Conservation (phyloP, 495 filamentous ascomycete species). For the Penicillium odoratum region DNA sequence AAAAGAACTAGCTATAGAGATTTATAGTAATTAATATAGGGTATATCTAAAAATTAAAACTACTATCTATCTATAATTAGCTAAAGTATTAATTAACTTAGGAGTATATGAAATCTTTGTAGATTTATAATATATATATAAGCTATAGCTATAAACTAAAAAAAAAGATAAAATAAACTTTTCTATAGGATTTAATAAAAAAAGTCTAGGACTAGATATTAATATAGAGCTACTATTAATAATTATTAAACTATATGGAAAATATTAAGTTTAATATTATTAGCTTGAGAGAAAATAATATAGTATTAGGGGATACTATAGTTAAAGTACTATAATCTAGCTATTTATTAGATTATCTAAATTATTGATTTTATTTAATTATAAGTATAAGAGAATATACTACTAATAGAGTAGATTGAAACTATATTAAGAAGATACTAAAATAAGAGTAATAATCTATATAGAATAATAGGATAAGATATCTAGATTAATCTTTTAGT, state of each 20-base stretch:
- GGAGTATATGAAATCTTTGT: neutral
- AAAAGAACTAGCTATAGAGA: neutral
- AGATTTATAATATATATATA: neutral
- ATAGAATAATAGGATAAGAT: neutral
- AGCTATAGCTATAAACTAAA: neutral
- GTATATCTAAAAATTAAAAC: neutral
- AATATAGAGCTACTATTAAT: neutral
- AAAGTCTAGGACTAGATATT: neutral
- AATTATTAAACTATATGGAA: neutral
- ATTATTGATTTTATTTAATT: neutral
- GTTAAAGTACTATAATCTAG: neutral
- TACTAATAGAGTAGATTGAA: neutral
- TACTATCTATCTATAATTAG: neutral
- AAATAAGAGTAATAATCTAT: neutral
- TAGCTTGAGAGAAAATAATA: neutral
- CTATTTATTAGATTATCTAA: neutral
- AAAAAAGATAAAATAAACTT: neutral
- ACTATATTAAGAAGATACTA: neutral
- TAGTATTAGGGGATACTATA: neutral
- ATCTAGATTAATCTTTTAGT: neutral
- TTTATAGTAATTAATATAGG: neutral
- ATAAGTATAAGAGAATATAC: neutral
- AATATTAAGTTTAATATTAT: neutral
- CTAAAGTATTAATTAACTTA: neutral
- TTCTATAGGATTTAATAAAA: neutral